A percentile compares a stretch with the other conserved stretches of the same genome.
These are phyloP conservation scores for Phlebiopsis flavidoalba DNA, from an alignment of 768 basidiomycete species.

Conservation along the genomic window DNA sequence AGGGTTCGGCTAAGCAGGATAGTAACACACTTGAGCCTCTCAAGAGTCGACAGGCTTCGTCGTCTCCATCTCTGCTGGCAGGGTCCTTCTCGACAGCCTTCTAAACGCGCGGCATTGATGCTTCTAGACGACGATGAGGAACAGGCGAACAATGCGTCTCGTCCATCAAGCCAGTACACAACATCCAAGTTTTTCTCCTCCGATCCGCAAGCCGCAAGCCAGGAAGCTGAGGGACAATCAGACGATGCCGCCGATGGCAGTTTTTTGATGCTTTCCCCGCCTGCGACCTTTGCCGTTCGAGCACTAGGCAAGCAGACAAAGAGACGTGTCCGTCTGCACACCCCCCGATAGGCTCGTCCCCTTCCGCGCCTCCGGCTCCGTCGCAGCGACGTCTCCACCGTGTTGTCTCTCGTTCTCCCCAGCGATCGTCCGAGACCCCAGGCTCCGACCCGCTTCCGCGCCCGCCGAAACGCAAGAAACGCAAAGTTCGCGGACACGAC, in stretches of 20 bases:
- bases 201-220: slow-evolving; percentile 13
- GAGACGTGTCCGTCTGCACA: slow-evolving; percentile 17
- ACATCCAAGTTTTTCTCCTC: slow-evolving; percentile 17
- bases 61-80: neutral
- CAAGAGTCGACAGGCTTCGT: neutral
- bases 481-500: slow-evolving; percentile 24
- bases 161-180: slow-evolving; percentile 25
- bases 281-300: slow-evolving; percentile 43
- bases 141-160: slow-evolving; percentile 31
- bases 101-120: neutral
- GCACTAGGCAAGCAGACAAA: slow-evolving; percentile 27
- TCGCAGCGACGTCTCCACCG: slow-evolving; percentile 24
- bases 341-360: slow-evolving; percentile 24
- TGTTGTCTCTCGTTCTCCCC: slow-evolving; percentile 8
- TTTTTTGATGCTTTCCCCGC: slow-evolving; percentile 14
- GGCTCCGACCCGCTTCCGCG: slow-evolving; percentile 7
- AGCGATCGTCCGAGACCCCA: slow-evolving; percentile 10
- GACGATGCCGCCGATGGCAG: neutral
- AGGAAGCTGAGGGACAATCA: neutral
- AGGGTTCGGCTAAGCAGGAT: neutral
- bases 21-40: neutral
- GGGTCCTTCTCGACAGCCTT: neutral
- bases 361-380: slow-evolving; percentile 29
- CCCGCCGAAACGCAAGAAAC: slow-evolving; percentile 21
- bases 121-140: neutral